Percentiles rank a stretch among this genome's conserved stretches.
Evolutionary conservation across 352 stramenopile genomes (phyloP).

Genomic region (Pythium brassicae): DNA sequence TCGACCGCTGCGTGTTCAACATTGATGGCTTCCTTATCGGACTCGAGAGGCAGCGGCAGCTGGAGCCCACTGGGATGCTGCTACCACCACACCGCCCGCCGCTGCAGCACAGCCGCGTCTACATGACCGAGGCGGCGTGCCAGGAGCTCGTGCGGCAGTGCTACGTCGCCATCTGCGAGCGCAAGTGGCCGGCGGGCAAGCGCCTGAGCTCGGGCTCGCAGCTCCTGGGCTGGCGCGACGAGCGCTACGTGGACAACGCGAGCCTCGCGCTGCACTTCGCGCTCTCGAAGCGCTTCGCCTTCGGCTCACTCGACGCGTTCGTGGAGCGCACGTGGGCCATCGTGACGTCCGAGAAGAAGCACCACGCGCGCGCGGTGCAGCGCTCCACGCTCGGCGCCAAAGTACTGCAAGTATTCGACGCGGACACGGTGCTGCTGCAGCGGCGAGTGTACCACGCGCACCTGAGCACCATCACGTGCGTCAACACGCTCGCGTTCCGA

Average conservation of each 20-base stretch:
- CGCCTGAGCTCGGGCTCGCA: constrained; percentile 34
- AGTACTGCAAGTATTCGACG: constrained; percentile 43
- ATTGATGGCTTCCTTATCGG: constrained; percentile 13
- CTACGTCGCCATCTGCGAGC: constrained; percentile 43
- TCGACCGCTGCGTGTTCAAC: constrained; percentile 13
- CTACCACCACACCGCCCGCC: background rate
- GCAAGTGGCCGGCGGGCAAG: constrained; percentile 24
- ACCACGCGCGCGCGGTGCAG: constrained; percentile 35
- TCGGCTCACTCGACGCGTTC: constrained; percentile 24
- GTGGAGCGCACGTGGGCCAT: constrained; percentile 48
- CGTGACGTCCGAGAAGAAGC: constrained; percentile 42
- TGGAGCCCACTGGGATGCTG: background rate
- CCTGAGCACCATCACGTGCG: constrained; percentile 39
- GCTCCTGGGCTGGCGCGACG: constrained; percentile 42
- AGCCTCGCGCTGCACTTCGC: constrained; percentile 35
- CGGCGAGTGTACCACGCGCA: constrained; percentile 44
- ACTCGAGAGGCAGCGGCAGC: background rate
- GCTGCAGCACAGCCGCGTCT: background rate
- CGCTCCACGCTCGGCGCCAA: constrained; percentile 41
- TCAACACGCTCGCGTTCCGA: constrained; percentile 22
- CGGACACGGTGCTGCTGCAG: constrained; percentile 39
- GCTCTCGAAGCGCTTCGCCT: constrained; percentile 27
- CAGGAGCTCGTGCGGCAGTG: constrained; percentile 44
- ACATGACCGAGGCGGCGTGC: constrained; percentile 24
- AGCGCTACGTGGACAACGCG: constrained; percentile 42